Conservation (phyloP, 345 rosid species). For the Brassica rapa region DNA sequence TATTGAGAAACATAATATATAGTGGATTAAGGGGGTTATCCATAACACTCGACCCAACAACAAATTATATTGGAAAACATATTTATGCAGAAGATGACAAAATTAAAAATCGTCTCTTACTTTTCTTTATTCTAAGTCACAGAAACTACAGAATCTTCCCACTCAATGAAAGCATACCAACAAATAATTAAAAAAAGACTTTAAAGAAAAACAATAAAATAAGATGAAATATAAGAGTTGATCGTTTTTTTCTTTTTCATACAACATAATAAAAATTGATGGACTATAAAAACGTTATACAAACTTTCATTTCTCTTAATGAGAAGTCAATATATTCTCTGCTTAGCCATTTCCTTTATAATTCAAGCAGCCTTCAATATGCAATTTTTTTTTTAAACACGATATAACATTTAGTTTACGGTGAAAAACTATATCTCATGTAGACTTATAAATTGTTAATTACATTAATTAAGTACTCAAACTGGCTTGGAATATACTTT, state of each 20-base stretch:
- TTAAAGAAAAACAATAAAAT: not conserved
- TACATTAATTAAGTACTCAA: no score
- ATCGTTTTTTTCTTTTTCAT: not conserved
- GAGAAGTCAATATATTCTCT: no score
- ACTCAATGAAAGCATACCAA: slow-evolving; percentile 21
- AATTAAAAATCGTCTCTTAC: slow-evolving; percentile 8
- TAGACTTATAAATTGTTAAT: no score
- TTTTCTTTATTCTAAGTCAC: slow-evolving; percentile 8
- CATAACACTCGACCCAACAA: slow-evolving; percentile 16
- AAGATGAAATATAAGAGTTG: not conserved
- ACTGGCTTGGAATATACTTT: no score
- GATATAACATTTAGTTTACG: no score
- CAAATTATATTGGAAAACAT: not conserved
- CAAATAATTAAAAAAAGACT: not conserved
- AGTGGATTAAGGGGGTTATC: slow-evolving; percentile 29
- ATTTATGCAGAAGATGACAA: slow-evolving; percentile 13
- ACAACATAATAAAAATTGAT: not conserved
- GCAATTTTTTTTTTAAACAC: no score
- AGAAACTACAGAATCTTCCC: slow-evolving; percentile 25
- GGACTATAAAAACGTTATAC: no score
- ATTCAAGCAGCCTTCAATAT: no score
- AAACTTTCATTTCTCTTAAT: no score
- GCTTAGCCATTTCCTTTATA: no score
- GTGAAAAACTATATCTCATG: no score
- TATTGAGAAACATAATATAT: slow-evolving; percentile 22